Base-by-base conservation (phyloP, 345 rosid species). In the Capsella bursapastoris region DNA sequence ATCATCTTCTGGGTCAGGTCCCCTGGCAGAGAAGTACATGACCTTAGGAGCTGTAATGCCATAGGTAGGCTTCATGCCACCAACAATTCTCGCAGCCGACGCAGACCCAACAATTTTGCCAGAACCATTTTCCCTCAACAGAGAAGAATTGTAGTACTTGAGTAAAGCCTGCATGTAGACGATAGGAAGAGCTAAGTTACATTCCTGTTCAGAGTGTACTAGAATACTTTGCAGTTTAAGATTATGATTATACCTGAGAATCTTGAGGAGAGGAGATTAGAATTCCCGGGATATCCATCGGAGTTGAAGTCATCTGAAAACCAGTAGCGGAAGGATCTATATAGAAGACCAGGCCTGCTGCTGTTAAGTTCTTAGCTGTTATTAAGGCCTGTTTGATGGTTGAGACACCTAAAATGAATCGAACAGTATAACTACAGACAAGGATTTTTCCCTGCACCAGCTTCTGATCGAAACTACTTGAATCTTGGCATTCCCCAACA, bases 21-120 rank as follows among this genome's bases (percentile, higher is more conserved):
- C 99, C 52, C 99, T 84, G n/a, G 97, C 98, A 25, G 99, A 95
- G 80, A 85, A 95, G 77, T 51, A 91, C 97, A 92, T 89, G 25
- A 95, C 83, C 79, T 84, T 88, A 13, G 97, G 98, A 52, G 98
- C 89, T 56, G 91, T 64, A 66, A 70, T 71, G 68, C 89, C 82
- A 74, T 84, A 91, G 78, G 83, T 87, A 49, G 97, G 93, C 71
- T 83, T 82, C 50, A 90, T 70, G 63, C 98, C 97, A n/a, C 98
- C 98, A 6, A 82, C 79, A 58, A 94, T 88, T 78, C 83, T 79
- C 4, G 93, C 98, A 78, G 77, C 77, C 9, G 97, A 96, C 4
- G 88, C 92, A 34, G 85, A 88, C 11, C 79, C 84, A 49, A 79
- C 75, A 22, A 93, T 84, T 38, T 80, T 76, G 13, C 82, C 85